Evolutionary conservation across 192 early-diverging fungal genomes (phyloP), one percentile per base, ranked within the genome.

Genomic region (Linnemannia exigua): DNA sequence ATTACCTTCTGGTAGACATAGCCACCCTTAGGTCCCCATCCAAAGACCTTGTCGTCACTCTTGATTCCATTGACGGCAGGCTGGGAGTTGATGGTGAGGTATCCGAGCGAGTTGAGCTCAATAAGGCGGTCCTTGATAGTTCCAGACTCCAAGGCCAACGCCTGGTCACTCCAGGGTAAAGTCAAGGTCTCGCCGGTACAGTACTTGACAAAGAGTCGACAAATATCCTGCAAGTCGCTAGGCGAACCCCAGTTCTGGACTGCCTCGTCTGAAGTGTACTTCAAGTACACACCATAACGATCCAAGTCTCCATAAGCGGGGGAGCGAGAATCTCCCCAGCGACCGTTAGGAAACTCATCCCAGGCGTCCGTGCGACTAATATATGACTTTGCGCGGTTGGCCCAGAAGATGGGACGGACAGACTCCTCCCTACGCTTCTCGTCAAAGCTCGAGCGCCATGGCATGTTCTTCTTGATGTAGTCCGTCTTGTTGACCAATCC

Each of bases 371-470:
- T 99, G 78, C 95, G 92, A 84, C 90, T 87, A 87, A 98, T 96
- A 89, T 99, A 98, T 84, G 94, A 95, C 77, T 95, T 94, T 20
- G 96, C 92, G 67, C 97, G 95, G 92, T 99, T 98, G 88, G 95
- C 93, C 98, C 98, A 99, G 83, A 98, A 99, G 84, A 99, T 99
- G 66, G 98, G 98, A 25, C 98, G 97, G 70, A 99, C 98, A 80
- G 93, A 96, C 89, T 99, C 98, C 87, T 96, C 95, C 58, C 95
- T 93, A 74, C 96, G 95, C 89, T 98, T 98, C 82, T 94, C 91
- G 31, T 93, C 93, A 72, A 98, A 91, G 79, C 82, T 95, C 94
- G 87, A 93, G 89, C 25, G 84, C 84, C 84, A 86, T 6, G 84
- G 84, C 84, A 86, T 86, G 79, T 86, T 86, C 84, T 86, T 86